Evolutionary conservation across 305 asterid species (phyloP), one percentile per base, ranked within the genome.

Genomic region (Stenogyne calaminthoides): DNA sequence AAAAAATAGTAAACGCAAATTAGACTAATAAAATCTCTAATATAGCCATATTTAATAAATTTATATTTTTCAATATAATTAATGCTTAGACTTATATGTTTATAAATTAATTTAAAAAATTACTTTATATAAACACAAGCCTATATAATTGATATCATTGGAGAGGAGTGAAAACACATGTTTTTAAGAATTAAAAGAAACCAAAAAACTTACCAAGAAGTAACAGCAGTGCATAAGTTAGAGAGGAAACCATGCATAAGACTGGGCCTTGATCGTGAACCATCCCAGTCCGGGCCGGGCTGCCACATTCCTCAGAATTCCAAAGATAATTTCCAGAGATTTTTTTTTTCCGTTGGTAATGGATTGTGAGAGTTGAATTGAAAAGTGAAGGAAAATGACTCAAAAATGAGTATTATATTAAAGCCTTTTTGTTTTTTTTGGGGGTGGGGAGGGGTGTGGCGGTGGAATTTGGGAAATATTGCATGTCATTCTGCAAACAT

Each of bases 191-290:
- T 14, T 29, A 5, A 16, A 27, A 42, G 9, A 9, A 6, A 29
- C 8, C 6, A 60, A 9, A 16, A 5, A 55, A 42, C 78, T 55
- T 56, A 83, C 88, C 91, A 84, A 63, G 87, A 86, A 51, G 80
- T 74, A 39, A 86, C n/a, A 37, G 85, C 81, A 11, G 64, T 56
- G 82, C 87, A 84, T 58, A 82, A 46, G 77, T 84, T 79, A 74
- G 68, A 49, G 64, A 79, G 55, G 32, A 80, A 77, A 9, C 87
- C 79, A 55, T 67, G 69, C 37, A 74, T 2, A 60, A 69, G 75
- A 62, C 84, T 69, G 4, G 37, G 51, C 64, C 83, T 54, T 9
- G 78, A 75, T 15, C 51, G 75, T 2, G 83, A 44, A 11, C 65
- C 80, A 47, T 49, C 22, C 81, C 80, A 77, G 5, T 61, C 47